Evolutionary conservation across 768 basidiomycete genomes (phyloP).

Genomic region (Aureoboletus auriporus): DNA sequence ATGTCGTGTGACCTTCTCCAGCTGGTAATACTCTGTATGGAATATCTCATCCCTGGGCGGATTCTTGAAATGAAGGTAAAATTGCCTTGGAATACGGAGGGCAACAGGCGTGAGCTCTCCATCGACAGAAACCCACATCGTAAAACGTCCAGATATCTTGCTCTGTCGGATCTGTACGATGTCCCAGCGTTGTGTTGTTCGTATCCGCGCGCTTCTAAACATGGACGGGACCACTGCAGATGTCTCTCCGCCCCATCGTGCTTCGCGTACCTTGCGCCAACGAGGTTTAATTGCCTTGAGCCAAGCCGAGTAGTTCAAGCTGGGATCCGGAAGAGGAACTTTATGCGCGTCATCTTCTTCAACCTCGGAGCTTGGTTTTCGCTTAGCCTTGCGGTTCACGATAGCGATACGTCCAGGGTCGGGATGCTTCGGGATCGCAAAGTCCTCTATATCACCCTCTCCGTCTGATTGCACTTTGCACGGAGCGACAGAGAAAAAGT

Average conservation of each 20-base stretch:
- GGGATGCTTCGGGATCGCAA: slow-evolving; percentile 24
- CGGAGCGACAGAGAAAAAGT: slow-evolving; percentile 63
- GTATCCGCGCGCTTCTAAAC: slow-evolving; percentile 60
- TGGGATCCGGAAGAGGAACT: slow-evolving; percentile 58
- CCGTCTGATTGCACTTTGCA: slow-evolving; percentile 7
- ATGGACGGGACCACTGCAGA: slow-evolving; percentile 60
- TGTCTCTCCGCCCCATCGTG: slow-evolving; percentile 39
- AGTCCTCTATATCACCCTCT: slow-evolving; percentile 63
- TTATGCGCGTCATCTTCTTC: slow-evolving; percentile 23
- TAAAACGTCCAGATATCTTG: slow-evolving; percentile 74
- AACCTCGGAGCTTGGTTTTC: slow-evolving; percentile 41
- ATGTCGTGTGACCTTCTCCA: slow-evolving; percentile 69
- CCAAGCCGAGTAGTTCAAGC: slow-evolving; percentile 68
- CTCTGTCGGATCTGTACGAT: slow-evolving; percentile 85
- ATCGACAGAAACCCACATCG: slow-evolving; percentile 84
- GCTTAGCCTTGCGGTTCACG: slow-evolving; percentile 46
- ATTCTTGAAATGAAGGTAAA: slow-evolving; percentile 87
- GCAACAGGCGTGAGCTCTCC: slow-evolving; percentile 74
- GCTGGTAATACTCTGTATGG: slow-evolving; percentile 61
- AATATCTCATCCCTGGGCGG: slow-evolving; percentile 65
- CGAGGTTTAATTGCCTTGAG: slow-evolving; percentile 68
- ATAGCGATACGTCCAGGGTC: slow-evolving; percentile 46
- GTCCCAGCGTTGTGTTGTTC: slow-evolving; percentile 79
- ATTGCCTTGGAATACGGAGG: slow-evolving; percentile 84
- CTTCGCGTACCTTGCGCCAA: slow-evolving; percentile 65